These are phyloP conservation scores for Phlebopus sp. DNA, from an alignment of 1,284 basidiomycete species.

Conservation along the genomic window DNA sequence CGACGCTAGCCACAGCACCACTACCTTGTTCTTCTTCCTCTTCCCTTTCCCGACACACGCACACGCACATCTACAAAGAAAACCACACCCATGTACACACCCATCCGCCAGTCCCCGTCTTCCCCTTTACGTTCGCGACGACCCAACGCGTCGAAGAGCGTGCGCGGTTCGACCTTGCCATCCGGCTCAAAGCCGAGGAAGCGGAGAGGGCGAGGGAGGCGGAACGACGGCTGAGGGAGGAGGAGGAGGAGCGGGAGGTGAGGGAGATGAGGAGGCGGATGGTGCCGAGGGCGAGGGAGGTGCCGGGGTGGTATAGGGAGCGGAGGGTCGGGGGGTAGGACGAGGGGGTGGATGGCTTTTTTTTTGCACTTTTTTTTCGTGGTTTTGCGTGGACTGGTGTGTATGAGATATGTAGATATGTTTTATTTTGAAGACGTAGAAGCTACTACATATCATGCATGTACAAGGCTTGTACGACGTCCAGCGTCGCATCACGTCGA, in stretches of 20 bases:
- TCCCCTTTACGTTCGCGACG: constrained; percentile 48
- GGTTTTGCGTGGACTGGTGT: too few species aligned
- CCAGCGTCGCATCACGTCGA: too few species aligned
- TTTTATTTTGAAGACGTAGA: too few species aligned
- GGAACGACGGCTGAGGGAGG: constrained; percentile 41
- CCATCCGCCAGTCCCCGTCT: constrained; percentile 36
- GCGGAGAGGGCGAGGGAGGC: constrained; percentile 42
- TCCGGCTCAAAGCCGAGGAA: constrained; percentile 56
- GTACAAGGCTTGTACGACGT: too few species aligned
- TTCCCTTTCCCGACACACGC: constrained; percentile 1
- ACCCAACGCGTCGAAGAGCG: constrained; percentile 57
- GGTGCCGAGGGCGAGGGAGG: constrained; percentile 64
- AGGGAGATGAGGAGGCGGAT: constrained; percentile 56
- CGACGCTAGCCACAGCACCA: too few species aligned
- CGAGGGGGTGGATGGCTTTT: too few species aligned
- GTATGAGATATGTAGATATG: too few species aligned
- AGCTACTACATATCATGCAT: too few species aligned
- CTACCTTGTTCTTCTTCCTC: too few species aligned
- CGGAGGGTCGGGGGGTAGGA: too few species aligned
- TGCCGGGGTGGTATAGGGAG: constrained; percentile 72
- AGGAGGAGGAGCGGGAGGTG: constrained; percentile 56
- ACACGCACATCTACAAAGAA: constrained; percentile 40
- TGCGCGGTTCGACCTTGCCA: constrained; percentile 56
- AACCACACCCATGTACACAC: constrained; percentile 41
- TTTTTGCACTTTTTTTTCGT: too few species aligned